Conservation (phyloP, 768 basidiomycete species). For the Neoboletus magnificus region DNA sequence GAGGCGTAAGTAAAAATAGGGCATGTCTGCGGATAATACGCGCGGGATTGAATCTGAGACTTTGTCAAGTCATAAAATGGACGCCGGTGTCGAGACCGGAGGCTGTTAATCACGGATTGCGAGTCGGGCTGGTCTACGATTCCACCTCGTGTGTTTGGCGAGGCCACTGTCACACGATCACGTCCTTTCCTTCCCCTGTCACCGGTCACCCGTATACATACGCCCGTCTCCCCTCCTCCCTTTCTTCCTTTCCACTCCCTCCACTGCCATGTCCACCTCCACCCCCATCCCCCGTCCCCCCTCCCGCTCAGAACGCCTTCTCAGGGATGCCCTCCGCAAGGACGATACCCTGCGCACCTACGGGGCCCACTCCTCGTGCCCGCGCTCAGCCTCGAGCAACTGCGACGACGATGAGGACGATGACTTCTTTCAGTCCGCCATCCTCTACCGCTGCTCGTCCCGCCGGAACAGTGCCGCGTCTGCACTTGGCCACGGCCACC, state of each 20-base stretch:
- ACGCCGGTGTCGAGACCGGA: neutral
- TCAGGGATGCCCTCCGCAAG: constrained; percentile 55
- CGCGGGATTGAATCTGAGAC: neutral
- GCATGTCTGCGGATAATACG: neutral
- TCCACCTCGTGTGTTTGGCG: constrained; percentile 15
- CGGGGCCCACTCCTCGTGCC: constrained; percentile 17
- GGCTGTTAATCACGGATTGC: neutral
- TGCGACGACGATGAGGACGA: constrained; percentile 25
- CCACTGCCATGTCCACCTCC: constrained; percentile 13
- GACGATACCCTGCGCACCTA: constrained; percentile 39
- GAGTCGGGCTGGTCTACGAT: neutral
- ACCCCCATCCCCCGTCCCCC: constrained; percentile 34
- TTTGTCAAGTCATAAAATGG: neutral
- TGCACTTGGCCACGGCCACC: constrained; percentile 4
- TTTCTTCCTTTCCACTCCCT: constrained; percentile 10
- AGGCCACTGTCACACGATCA: constrained; percentile 27
- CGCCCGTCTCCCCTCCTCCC: neutral
- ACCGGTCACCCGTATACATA: constrained; percentile 24
- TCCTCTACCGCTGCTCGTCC: constrained; percentile 23
- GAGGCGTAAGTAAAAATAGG: neutral
- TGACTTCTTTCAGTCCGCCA: constrained; percentile 28
- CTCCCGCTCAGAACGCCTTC: constrained; percentile 52
- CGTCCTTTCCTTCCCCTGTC: constrained; percentile 21
- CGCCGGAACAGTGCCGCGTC: constrained; percentile 23
- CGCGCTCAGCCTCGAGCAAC: constrained; percentile 26